These are phyloP conservation scores for Laetiporus sulphureus DNA, from an alignment of 1,284 basidiomycete genomes.

Conservation along the genomic window DNA sequence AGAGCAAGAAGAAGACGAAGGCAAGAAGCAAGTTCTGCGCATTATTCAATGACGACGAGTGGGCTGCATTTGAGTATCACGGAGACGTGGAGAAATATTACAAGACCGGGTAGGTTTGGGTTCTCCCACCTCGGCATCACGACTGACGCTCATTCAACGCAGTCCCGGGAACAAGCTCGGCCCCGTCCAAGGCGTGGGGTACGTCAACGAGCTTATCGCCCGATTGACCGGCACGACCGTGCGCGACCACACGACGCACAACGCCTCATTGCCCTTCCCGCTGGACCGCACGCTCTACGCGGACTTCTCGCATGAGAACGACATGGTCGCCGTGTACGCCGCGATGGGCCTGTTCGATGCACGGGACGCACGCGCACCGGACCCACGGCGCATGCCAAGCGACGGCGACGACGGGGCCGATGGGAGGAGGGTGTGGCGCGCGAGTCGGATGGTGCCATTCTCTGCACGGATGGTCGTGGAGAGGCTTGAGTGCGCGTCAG, in stretches of 20 bases:
- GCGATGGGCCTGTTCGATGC: conserved; percentile 64
- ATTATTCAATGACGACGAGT: conserved; percentile 58
- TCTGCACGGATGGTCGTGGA: conserved; percentile 59
- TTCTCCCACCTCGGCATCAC: not conserved
- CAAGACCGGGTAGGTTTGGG: conserved; percentile 50
- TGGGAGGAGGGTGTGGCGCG: conserved; percentile 46
- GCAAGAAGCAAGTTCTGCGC: conserved; percentile 59
- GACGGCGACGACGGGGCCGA: conserved; percentile 24
- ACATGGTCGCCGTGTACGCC: conserved; percentile 69
- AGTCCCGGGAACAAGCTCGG: conserved; percentile 65
- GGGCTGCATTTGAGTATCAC: conserved; percentile 62
- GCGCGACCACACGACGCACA: conserved; percentile 66
- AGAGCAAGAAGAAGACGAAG: not conserved
- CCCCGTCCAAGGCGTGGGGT: conserved; percentile 73
- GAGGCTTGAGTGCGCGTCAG: conserved; percentile 38
- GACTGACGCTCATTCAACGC: not conserved
- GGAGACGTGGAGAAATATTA: conserved; percentile 78
- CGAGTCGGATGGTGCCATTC: conserved; percentile 58
- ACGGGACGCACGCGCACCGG: conserved; percentile 34
- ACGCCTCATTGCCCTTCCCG: conserved; percentile 77
- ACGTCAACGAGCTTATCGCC: conserved; percentile 77
- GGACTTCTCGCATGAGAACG: conserved; percentile 80
- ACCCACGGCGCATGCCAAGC: conserved; percentile 15
- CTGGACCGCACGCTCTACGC: conserved; percentile 56
- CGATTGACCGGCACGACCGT: conserved; percentile 59